phyloP scores from a whole-genome alignment of 2,329 filamentous ascomycete genomes.

The Alternaria panax region DNA sequence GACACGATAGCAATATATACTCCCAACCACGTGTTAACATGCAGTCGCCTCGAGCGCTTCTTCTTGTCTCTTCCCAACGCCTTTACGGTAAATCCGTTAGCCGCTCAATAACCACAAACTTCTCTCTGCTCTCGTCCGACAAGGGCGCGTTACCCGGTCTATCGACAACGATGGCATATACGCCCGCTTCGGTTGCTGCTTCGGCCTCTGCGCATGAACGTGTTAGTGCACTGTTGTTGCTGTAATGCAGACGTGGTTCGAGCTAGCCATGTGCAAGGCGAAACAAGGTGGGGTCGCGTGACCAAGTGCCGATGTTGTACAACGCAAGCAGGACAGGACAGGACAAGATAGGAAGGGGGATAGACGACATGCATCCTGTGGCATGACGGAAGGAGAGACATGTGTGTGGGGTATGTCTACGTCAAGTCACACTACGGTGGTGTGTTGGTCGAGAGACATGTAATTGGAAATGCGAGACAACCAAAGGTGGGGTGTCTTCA shows the following conservation, averaged over 20 bases:
- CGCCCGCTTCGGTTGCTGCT: conserved; percentile 53
- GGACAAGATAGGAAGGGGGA: too few species aligned
- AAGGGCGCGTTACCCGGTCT: conserved; percentile 76
- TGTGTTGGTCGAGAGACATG: not conserved
- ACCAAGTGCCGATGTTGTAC: too few species aligned
- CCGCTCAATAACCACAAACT: conserved; percentile 37
- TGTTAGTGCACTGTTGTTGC: conserved; percentile 22
- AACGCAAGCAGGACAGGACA: too few species aligned
- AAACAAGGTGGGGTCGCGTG: conserved; percentile 11
- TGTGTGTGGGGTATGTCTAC: not conserved
- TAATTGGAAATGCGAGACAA: not conserved
- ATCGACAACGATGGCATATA: conserved; percentile 55
- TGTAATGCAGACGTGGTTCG: not conserved
- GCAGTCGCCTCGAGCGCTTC: too few species aligned
- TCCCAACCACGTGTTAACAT: too few species aligned
- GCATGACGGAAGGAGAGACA: conserved; percentile 3
- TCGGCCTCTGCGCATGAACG: conserved; percentile 49
- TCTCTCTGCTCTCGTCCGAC: conserved; percentile 25
- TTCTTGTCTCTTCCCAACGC: too few species aligned
- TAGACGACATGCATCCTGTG: conserved; percentile 2
- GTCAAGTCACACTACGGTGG: conserved; percentile 5
- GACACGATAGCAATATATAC: too few species aligned
- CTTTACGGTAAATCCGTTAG: conserved; percentile 51
- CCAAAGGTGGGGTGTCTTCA: conserved; percentile 15
- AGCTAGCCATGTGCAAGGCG: not conserved